A percentile compares a stretch with the other conserved stretches of the same genome.
Evolutionary conservation across 768 basidiomycete genomes (phyloP).

Genomic region (Psilocybe tampanensis): DNA sequence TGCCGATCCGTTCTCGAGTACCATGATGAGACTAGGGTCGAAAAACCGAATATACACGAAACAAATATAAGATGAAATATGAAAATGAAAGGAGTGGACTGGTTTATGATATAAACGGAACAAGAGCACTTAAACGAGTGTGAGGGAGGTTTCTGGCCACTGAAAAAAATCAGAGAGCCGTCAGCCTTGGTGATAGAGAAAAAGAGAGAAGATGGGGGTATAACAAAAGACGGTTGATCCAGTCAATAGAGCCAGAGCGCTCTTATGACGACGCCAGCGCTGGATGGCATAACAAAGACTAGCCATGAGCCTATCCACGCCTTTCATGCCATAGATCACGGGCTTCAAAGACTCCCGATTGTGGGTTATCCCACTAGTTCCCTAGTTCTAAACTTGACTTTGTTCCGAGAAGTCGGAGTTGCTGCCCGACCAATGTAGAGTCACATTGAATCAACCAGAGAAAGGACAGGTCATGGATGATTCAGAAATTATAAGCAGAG

Average conservation of each 20-base stretch:
- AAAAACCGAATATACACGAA: constrained; percentile 8
- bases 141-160: constrained; percentile 10
- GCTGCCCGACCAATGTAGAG: no score
- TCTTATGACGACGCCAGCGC: constrained; percentile 16
- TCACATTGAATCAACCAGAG: no score
- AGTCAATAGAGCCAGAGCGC: constrained; percentile 8
- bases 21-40: constrained; percentile 7
- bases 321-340: constrained; percentile 13
- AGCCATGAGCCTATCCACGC: constrained; percentile 7
- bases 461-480: no score
- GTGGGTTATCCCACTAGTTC: background rate
- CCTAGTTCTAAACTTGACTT: constrained; percentile 12
- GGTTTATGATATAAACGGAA: constrained; percentile 1
- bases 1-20: constrained; percentile 15
- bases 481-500: no score
- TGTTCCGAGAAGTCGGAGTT: background rate
- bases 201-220: constrained; percentile 8
- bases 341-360: constrained; percentile 12
- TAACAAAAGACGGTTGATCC: constrained; percentile 3
- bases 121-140: constrained; percentile 12
- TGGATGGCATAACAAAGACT: constrained; percentile 13
- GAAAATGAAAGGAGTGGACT: constrained; percentile 10
- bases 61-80: constrained; percentile 2
- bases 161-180: constrained; percentile 4
- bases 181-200: constrained; percentile 6